These are phyloP conservation scores for Nitzschia sp. DNA, from an alignment of 108 stramenopile genomes.

Conservation along the genomic window DNA sequence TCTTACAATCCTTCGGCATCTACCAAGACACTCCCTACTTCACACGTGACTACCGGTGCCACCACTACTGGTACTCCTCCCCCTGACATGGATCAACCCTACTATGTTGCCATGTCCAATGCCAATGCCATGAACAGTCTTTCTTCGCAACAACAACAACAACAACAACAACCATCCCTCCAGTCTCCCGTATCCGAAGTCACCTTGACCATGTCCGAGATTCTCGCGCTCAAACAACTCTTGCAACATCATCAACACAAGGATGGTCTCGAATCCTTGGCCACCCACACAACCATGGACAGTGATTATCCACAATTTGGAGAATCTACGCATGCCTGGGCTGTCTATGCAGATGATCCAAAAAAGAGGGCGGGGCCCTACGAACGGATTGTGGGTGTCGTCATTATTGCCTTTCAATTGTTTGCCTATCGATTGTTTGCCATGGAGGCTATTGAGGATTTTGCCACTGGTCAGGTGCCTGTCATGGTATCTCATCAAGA, in stretches of 20 bases:
- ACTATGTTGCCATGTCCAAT: too few relatives aligned
- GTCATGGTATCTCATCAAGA: slow-evolving; percentile 26
- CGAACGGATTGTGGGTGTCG: slow-evolving; percentile 42
- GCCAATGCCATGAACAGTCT: too few relatives aligned
- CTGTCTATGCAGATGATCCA: slow-evolving; percentile 40
- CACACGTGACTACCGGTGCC: too few relatives aligned
- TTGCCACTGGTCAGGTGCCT: slow-evolving; percentile 31
- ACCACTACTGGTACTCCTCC: too few relatives aligned
- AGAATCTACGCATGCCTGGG: slow-evolving; percentile 46
- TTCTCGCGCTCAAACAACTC: neutral
- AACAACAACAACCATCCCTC: neutral
- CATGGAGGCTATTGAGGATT: slow-evolving; percentile 48
- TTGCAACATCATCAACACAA: neutral
- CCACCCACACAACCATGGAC: neutral
- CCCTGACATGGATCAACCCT: too few relatives aligned
- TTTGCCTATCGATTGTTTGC: slow-evolving; percentile 46
- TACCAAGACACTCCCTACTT: too few relatives aligned
- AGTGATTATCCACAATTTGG: slow-evolving; percentile 42
- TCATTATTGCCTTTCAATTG: slow-evolving; percentile 45
- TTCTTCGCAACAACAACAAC: too few relatives aligned
- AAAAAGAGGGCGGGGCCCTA: slow-evolving; percentile 19
- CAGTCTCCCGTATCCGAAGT: neutral
- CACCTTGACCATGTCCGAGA: neutral
- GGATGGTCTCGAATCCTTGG: slow-evolving; percentile 1
- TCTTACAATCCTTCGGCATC: too few relatives aligned